Base-by-base conservation (phyloP, 495 filamentous ascomycete genomes). In the Massariosphaeria phaeospora region DNA sequence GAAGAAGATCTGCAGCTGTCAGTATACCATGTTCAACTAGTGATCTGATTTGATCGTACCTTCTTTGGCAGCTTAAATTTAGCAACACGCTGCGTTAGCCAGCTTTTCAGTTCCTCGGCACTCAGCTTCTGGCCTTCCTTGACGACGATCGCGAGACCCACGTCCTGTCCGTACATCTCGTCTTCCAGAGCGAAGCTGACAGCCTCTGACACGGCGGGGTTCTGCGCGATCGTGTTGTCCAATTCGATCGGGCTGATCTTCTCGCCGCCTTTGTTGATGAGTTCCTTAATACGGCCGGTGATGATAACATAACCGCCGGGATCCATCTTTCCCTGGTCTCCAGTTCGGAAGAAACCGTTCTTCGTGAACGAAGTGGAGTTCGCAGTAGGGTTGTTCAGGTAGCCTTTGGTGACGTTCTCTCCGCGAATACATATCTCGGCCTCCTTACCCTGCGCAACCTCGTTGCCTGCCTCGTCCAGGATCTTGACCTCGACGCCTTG, bases 11-110 rank as follows among this genome's bases (percentile, higher is more conserved):
- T 86, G 39, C 17, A 20, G 46, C 33, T 30, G 52, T 57, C 21
- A 51, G 18, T 29, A 26, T 31, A 26, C 25, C 21, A 20, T 15
- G 15, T 2, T 30, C 41, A 29, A 4, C 8, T 21, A 18, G 9
- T 6, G 8, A 7, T 9, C 11, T 10, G 29, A 2, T 23, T 15
- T 41, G 72, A 58, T 13, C 2, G 4, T 69, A 86, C 84, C 79
- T 85, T 81, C 71, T 87, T 89, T 0, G 88, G 88, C n/a, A 88
- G 75, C 75, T 94, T 94, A 64, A 90, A 91, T 68, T 84, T 86
- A 24, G 84, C 83, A 63, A 89, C 64, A 66, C 75, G 83, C 30
- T 84, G 76, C 0, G 67, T 75, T 38, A 89, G 76, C 79, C 82
- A 91, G 23, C 59, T 62, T 69, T 76, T 85, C 61, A 94, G 55